Evolutionary conservation across 2,329 filamentous ascomycete species (phyloP).

Genomic region (Trichophyton mentagrophytes): DNA sequence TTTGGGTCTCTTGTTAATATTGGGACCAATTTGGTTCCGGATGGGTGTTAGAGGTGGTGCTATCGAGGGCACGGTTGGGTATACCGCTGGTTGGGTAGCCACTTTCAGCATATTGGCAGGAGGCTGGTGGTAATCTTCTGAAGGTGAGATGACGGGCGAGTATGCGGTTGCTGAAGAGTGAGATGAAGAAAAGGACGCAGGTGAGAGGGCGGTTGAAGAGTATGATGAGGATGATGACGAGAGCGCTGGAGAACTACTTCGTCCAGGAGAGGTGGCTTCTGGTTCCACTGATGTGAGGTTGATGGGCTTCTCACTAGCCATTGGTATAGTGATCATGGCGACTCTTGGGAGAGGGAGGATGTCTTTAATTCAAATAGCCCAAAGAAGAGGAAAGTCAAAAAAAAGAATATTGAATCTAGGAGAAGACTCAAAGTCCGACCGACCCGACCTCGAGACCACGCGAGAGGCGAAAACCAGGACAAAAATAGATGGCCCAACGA

Average conservation of each 20-base stretch:
- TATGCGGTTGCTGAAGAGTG: slow-evolving; percentile 6
- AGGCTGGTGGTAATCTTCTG: neutral
- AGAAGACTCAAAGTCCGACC: neutral
- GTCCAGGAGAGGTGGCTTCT: neutral
- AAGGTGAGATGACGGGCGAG: slow-evolving; percentile 1
- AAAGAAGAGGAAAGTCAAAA: neutral
- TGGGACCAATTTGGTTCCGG: neutral
- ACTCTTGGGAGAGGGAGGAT: neutral
- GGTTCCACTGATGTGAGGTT: slow-evolving; percentile 7
- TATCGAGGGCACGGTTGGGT: slow-evolving; percentile 5
- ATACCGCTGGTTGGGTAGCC: slow-evolving; percentile 6
- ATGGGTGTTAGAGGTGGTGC: slow-evolving; percentile 11
- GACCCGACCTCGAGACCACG: neutral
- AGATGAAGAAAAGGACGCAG: neutral
- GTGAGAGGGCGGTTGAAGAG: neutral
- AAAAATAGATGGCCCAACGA: neutral
- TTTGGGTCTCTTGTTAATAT: slow-evolving; percentile 38
- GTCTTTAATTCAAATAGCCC: neutral
- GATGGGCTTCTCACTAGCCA: slow-evolving; percentile 7
- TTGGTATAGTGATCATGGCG: slow-evolving; percentile 10
- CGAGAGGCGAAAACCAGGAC: slow-evolving; percentile 3
- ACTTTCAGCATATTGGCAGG: slow-evolving; percentile 8
- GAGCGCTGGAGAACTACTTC: neutral
- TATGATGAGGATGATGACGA: slow-evolving; percentile 8
- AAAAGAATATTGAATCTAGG: neutral